These are phyloP conservation scores for Kandelia obovata DNA, from an alignment of 345 rosid species.

Conservation along the genomic window DNA sequence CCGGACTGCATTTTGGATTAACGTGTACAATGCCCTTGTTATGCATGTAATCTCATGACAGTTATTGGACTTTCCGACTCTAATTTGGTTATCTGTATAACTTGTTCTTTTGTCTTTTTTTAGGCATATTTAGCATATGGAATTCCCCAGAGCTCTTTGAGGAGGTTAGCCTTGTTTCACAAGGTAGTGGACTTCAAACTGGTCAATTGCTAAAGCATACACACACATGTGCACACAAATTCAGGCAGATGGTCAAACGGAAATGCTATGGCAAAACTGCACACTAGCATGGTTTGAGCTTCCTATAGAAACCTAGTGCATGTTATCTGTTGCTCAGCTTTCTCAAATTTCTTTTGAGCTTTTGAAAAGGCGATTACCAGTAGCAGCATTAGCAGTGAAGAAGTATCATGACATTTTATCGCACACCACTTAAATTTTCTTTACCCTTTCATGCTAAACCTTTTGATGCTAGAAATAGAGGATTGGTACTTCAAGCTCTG, in stretches of 20 bases:
- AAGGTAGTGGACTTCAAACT: constrained; percentile 54
- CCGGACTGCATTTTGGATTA: constrained; percentile 82
- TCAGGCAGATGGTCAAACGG: not conserved
- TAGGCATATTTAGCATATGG: constrained; percentile 92
- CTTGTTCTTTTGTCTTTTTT: constrained; percentile 12
- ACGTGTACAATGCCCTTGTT: constrained; percentile 80
- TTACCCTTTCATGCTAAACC: not conserved
- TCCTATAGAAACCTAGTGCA: not conserved
- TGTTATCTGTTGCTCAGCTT: not conserved
- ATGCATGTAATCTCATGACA: constrained; percentile 66
- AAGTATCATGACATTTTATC: not conserved
- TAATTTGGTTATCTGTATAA: constrained; percentile 9
- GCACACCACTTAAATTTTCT: too few relatives aligned
- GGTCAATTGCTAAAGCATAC: not conserved
- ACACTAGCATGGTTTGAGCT: not conserved
- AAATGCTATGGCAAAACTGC: not conserved
- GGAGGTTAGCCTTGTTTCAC: constrained; percentile 84
- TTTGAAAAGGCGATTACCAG: not conserved
- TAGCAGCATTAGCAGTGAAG: not conserved
- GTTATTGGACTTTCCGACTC: not conserved
- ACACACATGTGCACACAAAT: not conserved
- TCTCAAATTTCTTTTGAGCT: not conserved
- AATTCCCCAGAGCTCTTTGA: constrained; percentile 60
- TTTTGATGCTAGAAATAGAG: not conserved
- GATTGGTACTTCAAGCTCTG: not conserved